Evolutionary conservation across 495 filamentous ascomycete genomes (phyloP), one percentile per base, ranked within the genome.

Genomic region (Rusavskia elegans): DNA sequence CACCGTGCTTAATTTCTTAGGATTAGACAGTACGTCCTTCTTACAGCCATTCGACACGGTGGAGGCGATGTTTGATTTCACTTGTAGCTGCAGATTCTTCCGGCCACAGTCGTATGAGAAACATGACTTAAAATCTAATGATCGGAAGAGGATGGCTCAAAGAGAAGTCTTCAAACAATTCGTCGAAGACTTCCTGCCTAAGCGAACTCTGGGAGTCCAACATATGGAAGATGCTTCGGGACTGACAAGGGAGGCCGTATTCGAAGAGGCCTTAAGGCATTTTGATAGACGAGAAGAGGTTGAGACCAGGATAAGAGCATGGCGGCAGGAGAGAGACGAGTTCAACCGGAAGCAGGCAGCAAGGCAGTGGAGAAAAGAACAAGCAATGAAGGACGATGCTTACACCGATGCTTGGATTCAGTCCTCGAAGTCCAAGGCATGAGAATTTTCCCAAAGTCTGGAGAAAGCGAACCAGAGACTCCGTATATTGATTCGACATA

Each of bases 51-150:
- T 84, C 55, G 53, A 51, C 0, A 72, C 62, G 1, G 29, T 52
- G n/a, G 65, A 78, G 3, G 74, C 71, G n/a, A 52, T 85, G 51
- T 84, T 76, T 57, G 65, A 68, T 1, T 85, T 73, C 63, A 68
- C 68, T 2, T 62, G 69, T 29, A 64, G 57, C 0, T 78, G 76
- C 49, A 66, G 75, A 0, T 63, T 83, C 39, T 82, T 84, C 58
- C 27, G 38, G 7, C 3, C 30, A 20, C 42, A 52, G 13, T 23
- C 21, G 20, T 60, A 60, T 39, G 46, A 51, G 13, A 57, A 39
- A 35, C 13, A 49, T 14, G 51, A 37, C 2, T 27, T 61, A 36
- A 63, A 57, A 41, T 49, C 60, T 11, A 63, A 61, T 41, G 60
- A 63, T 42, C 58, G 60, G 36, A 58, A 61, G 39, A 53, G 59